phyloP scores from a whole-genome alignment of 2,329 filamentous ascomycete species.

The Helicocarpus griseus region DNA sequence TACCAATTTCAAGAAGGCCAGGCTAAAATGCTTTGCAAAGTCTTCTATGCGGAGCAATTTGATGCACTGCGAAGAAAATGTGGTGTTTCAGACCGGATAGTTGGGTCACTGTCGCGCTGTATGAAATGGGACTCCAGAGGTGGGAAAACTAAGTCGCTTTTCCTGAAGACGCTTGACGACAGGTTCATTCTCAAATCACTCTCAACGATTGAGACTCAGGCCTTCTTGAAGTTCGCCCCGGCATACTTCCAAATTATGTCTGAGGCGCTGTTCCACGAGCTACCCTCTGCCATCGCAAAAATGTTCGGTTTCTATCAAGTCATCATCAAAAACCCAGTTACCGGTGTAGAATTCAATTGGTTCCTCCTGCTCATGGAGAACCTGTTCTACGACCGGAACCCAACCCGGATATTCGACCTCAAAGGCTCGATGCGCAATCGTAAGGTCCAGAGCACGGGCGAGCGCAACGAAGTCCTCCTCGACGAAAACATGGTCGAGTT shows the following conservation, averaged over 20 bases:
- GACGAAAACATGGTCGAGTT: constrained; percentile 99
- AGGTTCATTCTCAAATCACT: constrained; percentile 87
- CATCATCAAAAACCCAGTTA: constrained; percentile 87
- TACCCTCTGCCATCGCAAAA: constrained; percentile 95
- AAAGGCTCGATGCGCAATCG: constrained; percentile 98
- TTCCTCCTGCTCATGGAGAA: constrained; percentile 96
- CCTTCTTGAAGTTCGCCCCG: constrained; percentile 89
- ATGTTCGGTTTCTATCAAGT: constrained; percentile 99
- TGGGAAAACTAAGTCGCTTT: constrained; percentile 94
- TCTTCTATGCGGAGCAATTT: constrained; percentile 97
- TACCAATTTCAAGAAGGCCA: constrained; percentile 91
- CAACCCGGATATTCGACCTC: constrained; percentile 85
- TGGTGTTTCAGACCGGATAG: constrained; percentile 83
- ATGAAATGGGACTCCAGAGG: constrained; percentile 97
- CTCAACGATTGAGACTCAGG: constrained; percentile 81
- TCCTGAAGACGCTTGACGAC: constrained; percentile 92
- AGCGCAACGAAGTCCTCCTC: constrained; percentile 89
- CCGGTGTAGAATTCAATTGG: constrained; percentile 86
- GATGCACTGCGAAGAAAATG: constrained; percentile 90
- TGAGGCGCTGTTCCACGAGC: constrained; percentile 85
- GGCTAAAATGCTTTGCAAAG: constrained; percentile 95
- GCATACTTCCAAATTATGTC: constrained; percentile 98
- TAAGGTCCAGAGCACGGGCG: constrained; percentile 89
- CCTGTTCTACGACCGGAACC: constrained; percentile 86
- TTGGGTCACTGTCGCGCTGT: constrained; percentile 90